Percentiles rank a stretch among this genome's conserved stretches.
phyloP scores from a whole-genome alignment of 768 basidiomycete genomes.

The Boletus subparvulus region DNA sequence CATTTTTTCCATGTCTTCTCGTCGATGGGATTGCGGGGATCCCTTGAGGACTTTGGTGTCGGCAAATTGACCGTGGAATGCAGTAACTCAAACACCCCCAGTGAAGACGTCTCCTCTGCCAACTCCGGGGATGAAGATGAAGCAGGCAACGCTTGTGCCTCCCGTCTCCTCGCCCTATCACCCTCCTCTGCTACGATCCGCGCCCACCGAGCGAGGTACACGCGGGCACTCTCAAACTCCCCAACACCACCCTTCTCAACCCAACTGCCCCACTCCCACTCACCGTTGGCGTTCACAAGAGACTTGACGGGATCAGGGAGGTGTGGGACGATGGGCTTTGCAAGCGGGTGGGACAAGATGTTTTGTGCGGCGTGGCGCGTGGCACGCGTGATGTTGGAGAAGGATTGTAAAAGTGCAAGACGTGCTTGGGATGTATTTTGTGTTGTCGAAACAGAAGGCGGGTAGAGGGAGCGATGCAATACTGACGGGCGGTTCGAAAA shows the following conservation, averaged over 20 bases:
- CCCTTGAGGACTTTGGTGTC: slow-evolving; percentile 78
- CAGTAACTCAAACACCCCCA: slow-evolving; percentile 87
- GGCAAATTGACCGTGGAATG: slow-evolving; percentile 79
- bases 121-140: slow-evolving; percentile 47
- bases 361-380: slow-evolving; percentile 94
- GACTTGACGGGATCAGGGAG: slow-evolving; percentile 92
- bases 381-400: slow-evolving; percentile 90
- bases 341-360: slow-evolving; percentile 91
- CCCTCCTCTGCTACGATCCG: slow-evolving; percentile 97
- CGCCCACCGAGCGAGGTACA: slow-evolving; percentile 97
- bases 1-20: slow-evolving; percentile 71
- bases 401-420: slow-evolving; percentile 84
- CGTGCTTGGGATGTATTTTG: slow-evolving; percentile 69
- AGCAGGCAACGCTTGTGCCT: slow-evolving; percentile 67
- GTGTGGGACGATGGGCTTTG: slow-evolving; percentile 94
- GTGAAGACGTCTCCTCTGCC: slow-evolving; percentile 64
- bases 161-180: slow-evolving; percentile 79
- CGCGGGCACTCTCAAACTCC: slow-evolving; percentile 93
- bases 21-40: slow-evolving; percentile 76
- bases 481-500: slow-evolving; percentile 72
- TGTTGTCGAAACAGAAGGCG: slow-evolving; percentile 50
- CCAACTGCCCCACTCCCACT: slow-evolving; percentile 93
- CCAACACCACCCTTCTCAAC: slow-evolving; percentile 91
- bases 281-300: slow-evolving; percentile 86
- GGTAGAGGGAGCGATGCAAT: slow-evolving; percentile 70